Conservation (phyloP, 371 early-diverging fungal genomes). For the Rhizopus stolonifer region DNA sequence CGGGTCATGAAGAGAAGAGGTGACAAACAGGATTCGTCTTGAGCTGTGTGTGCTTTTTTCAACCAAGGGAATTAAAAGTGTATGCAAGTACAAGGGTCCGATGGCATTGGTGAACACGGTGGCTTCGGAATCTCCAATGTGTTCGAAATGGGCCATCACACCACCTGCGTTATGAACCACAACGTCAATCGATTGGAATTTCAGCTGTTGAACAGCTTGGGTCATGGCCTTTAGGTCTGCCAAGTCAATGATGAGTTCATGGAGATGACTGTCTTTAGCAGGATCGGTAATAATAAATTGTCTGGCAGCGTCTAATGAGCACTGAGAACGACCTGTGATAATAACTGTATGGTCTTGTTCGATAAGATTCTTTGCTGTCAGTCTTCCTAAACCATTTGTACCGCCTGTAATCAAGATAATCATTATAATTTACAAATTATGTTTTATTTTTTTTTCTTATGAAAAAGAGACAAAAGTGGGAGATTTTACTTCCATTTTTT, state of each 20-base stretch:
- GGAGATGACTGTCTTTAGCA: not conserved
- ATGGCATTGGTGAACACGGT: constrained; percentile 39
- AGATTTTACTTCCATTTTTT: not conserved
- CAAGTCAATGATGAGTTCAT: constrained; percentile 27
- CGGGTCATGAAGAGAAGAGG: constrained; percentile 38
- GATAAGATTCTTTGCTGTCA: constrained; percentile 29
- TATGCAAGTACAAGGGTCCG: constrained; percentile 36
- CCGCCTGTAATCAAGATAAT: constrained; percentile 43
- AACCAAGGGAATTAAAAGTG: constrained; percentile 22
- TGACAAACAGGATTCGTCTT: constrained; percentile 33
- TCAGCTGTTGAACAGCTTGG: constrained; percentile 12
- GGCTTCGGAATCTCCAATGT: constrained; percentile 22
- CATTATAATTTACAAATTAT: not conserved
- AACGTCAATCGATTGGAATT: constrained; percentile 24
- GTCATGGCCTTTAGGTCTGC: constrained; percentile 25
- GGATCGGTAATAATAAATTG: constrained; percentile 14
- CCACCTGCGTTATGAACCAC: constrained; percentile 40
- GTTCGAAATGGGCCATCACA: constrained; percentile 7
- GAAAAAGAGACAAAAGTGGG: not conserved
- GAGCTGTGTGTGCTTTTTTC: constrained; percentile 16
- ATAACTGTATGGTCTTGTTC: constrained; percentile 33
- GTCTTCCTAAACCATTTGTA: constrained; percentile 34
- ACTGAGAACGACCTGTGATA: constrained; percentile 33
- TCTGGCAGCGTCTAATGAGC: constrained; percentile 16
- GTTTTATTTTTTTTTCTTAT: too few relatives aligned